Evolutionary conservation across 176 grass and related monocot species (phyloP).

Genomic region (Bolboschoenus planiculmis): DNA sequence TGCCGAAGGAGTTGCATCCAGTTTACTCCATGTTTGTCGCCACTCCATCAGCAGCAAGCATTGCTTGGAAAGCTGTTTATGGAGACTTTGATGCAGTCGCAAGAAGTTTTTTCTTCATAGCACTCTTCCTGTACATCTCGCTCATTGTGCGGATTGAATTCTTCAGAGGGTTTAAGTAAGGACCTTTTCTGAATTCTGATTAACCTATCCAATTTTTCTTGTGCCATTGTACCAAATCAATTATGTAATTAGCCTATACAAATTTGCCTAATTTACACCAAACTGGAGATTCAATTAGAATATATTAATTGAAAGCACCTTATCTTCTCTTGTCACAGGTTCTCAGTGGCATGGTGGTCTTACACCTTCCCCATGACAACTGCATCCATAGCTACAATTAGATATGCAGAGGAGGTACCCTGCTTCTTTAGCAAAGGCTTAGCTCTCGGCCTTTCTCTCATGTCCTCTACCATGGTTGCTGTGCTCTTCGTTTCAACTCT

Average conservation of each 20-base stretch:
- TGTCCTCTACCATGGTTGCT: constrained; percentile 90
- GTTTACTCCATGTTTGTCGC: constrained; percentile 99
- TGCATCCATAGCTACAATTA: constrained; percentile 73
- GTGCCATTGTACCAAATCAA: neutral
- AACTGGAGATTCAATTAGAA: neutral
- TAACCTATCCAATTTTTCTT: neutral
- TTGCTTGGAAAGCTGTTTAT: constrained; percentile 79
- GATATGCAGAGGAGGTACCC: constrained; percentile 81
- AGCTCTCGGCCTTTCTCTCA: constrained; percentile 69
- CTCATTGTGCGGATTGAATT: constrained; percentile 96
- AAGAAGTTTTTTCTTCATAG: constrained; percentile 83
- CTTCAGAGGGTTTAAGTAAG: constrained; percentile 91
- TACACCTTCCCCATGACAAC: constrained; percentile 99
- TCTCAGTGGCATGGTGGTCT: constrained; percentile 97
- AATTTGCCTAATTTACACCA: neutral
- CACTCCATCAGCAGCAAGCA: constrained; percentile 86
- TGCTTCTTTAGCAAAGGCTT: constrained; percentile 72
- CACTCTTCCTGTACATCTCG: constrained; percentile 78
- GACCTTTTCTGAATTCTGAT: neutral
- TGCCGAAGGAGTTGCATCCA: constrained; percentile 93
- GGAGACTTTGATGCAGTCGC: constrained; percentile 79
- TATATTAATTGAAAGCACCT: neutral
- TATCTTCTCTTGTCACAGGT: constrained; percentile 34
- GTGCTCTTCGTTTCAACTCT: constrained; percentile 84
- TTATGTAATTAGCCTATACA: neutral